Base-by-base conservation (phyloP, 1,284 basidiomycete genomes). In the Takashimella koratensis region DNA sequence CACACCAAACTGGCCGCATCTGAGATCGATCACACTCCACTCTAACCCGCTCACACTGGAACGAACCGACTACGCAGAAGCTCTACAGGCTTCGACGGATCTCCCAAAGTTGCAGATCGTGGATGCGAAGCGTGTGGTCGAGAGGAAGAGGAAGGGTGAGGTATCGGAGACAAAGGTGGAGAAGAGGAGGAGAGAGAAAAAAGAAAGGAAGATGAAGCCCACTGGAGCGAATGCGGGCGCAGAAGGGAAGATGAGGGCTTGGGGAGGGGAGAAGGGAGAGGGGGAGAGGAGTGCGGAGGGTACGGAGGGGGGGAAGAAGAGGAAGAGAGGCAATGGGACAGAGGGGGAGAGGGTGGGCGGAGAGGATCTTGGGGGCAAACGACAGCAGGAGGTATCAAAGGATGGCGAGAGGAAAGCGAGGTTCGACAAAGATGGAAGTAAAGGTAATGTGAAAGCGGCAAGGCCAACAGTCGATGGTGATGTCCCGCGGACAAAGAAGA, bases 51-150 rank as follows among this genome's bases (percentile, higher is more conserved):
- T 73, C 16, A 48, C 60, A 2, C 53, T 60, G 23, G 61, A 67
- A 23, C 53, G 65, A 45, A 62, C 67, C 1, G 56, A 64, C 21
- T 75, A 75, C 50, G 54, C 60, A 3, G 65, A 62, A 19, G 54
- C 59, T 5, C 53, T 74, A 24, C 68, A 68, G 52, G 57, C 50
- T 5, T 63, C 63, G 2, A n/a, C 48, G 4, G 58, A 54, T 20
- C 41, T 73, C 27, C 71, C 71, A 5, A 67, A 66, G n/a, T 47
- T 75, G 30, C 71, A 73, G 56, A 75, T 75, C 46, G 64, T 75
- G 46, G 73, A 75, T 57, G 56, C 64, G 20, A 67, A 68, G 53
- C 61, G 73, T n/a, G 64, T 75, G 6, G 62, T 65, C 21, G 71
- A 75, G 59, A 43, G 69, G 41, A 71, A 70, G 54, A 43, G 61